Conservation (phyloP, 2,329 filamentous ascomycete species). For the Penicillium olsonii region DNA sequence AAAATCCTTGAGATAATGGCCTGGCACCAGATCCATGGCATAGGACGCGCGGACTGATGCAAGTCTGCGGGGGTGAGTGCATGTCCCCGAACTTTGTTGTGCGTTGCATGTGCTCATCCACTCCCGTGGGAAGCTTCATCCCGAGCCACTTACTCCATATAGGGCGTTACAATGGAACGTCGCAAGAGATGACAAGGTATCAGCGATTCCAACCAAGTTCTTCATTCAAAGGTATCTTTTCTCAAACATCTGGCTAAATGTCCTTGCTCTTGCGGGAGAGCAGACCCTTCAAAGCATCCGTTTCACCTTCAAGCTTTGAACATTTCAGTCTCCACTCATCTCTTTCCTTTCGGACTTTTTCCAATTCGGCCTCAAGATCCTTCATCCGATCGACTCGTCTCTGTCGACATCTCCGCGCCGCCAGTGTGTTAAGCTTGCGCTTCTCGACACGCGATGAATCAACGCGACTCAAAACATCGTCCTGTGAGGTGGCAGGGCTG, state of each 20-base stretch:
- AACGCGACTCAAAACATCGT: constrained; percentile 15
- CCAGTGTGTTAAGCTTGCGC: constrained; percentile 39
- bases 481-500: constrained; percentile 21
- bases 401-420: constrained; percentile 39
- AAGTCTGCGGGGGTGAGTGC: no score
- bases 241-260: constrained; percentile 4
- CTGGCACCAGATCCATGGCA: no score
- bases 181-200: not conserved
- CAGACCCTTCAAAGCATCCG: constrained; percentile 34
- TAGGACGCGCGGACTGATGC: no score
- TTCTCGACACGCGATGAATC: constrained; percentile 32
- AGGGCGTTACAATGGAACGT: no score
- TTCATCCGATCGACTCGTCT: constrained; percentile 36
- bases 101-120: no score
- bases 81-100: no score
- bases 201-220: not conserved
- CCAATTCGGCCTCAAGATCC: constrained; percentile 36
- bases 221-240: constrained; percentile 9
- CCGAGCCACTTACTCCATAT: not conserved
- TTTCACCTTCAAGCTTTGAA: constrained; percentile 40
- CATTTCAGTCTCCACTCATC: constrained; percentile 38
- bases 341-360: constrained; percentile 32
- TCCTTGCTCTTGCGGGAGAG: constrained; percentile 21
- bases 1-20: no score
- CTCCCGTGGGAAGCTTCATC: no score